Percentiles rank a stretch among this genome's conserved stretches.
These are phyloP conservation scores for Pogostemon cablin DNA, from an alignment of 257 asterid species.

Conservation along the genomic window DNA sequence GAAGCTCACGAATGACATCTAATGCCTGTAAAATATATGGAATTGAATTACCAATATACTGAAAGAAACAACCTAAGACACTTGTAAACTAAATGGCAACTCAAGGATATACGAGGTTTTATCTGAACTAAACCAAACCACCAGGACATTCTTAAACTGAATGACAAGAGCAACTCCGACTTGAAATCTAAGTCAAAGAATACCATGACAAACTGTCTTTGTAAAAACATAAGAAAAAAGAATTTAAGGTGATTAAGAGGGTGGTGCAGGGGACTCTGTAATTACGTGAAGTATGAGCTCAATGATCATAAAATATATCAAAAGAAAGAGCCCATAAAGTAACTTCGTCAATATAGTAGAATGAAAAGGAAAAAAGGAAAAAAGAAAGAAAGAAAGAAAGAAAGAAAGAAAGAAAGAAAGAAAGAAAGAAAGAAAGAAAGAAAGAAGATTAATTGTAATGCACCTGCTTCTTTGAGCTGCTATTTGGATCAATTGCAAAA, in stretches of 20 bases:
- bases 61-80: background rate
- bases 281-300: background rate
- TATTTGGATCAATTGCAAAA: slow-evolving; percentile 87
- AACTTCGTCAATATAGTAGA: background rate
- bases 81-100: too few relatives aligned
- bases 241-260: background rate
- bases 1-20: slow-evolving; percentile 94
- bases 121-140: slow-evolving; percentile 5
- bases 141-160: slow-evolving; percentile 2
- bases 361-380: too few relatives aligned
- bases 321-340: background rate
- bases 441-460: slow-evolving; percentile 2
- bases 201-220: background rate
- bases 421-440: too few relatives aligned
- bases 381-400: too few relatives aligned
- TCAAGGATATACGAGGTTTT: background rate
- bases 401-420: too few relatives aligned
- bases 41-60: slow-evolving; percentile 19
- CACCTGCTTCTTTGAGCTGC: slow-evolving; percentile 97
- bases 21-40: slow-evolving; percentile 59
- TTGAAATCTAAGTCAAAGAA: background rate
- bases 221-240: background rate
- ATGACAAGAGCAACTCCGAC: background rate
- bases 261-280: background rate
- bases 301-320: background rate